These are phyloP conservation scores for Malania oleifera DNA, from an alignment of 164 flowering plant species.

Conservation along the genomic window DNA sequence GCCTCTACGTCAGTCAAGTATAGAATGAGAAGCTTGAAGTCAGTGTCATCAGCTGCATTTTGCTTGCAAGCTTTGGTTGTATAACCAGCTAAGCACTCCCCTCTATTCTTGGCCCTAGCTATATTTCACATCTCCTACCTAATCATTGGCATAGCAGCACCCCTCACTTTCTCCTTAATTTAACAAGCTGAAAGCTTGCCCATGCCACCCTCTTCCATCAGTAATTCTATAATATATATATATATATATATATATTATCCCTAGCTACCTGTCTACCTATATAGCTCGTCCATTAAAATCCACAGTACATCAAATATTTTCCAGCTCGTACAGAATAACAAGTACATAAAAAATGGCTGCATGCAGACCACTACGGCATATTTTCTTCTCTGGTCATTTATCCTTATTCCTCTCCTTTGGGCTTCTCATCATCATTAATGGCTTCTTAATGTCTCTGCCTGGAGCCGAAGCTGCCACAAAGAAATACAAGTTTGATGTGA, in stretches of 20 bases:
- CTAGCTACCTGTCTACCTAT: neutral
- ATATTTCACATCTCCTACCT: constrained; percentile 16
- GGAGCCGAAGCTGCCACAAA: constrained; percentile 24
- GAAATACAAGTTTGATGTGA: constrained; percentile 30
- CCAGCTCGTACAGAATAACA: constrained; percentile 5
- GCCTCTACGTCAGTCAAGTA: constrained; percentile 23
- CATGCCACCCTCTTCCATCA: neutral
- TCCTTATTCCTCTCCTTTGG: constrained; percentile 1
- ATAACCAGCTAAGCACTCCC: no score
- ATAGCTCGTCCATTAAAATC: neutral
- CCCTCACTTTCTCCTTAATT: neutral
- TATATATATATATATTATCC: constrained; percentile 12
- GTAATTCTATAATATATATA: no score
- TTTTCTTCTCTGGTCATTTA: neutral
- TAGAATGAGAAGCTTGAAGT: neutral
- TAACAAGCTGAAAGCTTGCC: constrained; percentile 21
- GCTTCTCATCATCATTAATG: constrained; percentile 9
- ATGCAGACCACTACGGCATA: no score
- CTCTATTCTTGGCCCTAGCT: neutral
- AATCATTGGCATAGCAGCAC: constrained; percentile 2
- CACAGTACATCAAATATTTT: neutral
- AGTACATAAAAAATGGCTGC: no score
- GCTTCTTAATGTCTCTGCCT: constrained; percentile 1
- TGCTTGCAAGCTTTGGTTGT: constrained; percentile 45
- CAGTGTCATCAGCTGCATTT: constrained; percentile 29